These are phyloP conservation scores for Astrocystis sublimbata DNA, from an alignment of 495 filamentous ascomycete species.

Conservation along the genomic window DNA sequence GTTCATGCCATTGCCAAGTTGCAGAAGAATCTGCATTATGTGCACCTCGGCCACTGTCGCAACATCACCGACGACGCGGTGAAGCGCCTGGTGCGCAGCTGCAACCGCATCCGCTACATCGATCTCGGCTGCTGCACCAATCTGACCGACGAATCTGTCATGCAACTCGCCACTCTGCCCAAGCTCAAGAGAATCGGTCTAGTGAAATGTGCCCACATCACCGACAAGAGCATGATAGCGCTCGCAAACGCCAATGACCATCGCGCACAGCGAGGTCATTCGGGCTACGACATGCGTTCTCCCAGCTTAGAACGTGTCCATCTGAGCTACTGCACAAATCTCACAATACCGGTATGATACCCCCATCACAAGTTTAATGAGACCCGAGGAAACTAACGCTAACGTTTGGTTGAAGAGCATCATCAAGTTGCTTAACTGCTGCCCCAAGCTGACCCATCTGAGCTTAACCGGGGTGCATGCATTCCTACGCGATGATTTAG, in stretches of 20 bases:
- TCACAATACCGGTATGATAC: slow-evolving; percentile 71
- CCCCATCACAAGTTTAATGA: background rate
- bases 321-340: slow-evolving; percentile 87
- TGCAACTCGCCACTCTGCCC: slow-evolving; percentile 78
- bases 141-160: slow-evolving; percentile 86
- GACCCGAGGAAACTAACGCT: slow-evolving; percentile 22
- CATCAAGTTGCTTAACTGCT: slow-evolving; percentile 82
- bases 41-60: slow-evolving; percentile 92
- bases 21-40: slow-evolving; percentile 93
- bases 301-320: slow-evolving; percentile 85
- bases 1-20: slow-evolving; percentile 85
- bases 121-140: slow-evolving; percentile 93
- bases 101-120: slow-evolving; percentile 96
- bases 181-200: slow-evolving; percentile 93
- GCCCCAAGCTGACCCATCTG: slow-evolving; percentile 89
- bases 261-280: slow-evolving; percentile 20
- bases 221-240: slow-evolving; percentile 82
- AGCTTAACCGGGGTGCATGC: slow-evolving; percentile 93
- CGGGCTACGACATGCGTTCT: slow-evolving; percentile 38
- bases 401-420: slow-evolving; percentile 66
- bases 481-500: slow-evolving; percentile 74
- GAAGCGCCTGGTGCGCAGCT: slow-evolving; percentile 74
- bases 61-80: slow-evolving; percentile 88
- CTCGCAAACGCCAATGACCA: slow-evolving; percentile 65
- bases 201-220: slow-evolving; percentile 90